A percentile compares a stretch with the other conserved stretches of the same genome.
Conservation (phyloP, 148 eudicot species). For the Rhododendron ferrugineum region DNA sequence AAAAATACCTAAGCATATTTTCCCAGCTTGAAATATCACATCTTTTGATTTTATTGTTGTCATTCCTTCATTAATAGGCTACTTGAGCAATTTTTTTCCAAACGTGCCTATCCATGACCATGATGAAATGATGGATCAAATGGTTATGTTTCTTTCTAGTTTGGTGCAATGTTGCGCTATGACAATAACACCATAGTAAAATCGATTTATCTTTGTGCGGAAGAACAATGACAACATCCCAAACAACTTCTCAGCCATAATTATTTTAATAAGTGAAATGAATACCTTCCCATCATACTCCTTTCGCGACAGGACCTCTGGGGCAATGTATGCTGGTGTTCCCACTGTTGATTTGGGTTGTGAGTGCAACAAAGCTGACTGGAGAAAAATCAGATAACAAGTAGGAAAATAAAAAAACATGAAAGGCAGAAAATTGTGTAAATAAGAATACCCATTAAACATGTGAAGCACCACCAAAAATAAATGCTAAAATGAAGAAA, state of each 20-base stretch:
- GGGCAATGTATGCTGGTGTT: constrained; percentile 94
- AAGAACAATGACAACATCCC: not conserved
- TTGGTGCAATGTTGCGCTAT: not conserved
- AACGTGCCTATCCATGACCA: not conserved
- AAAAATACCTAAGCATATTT: not conserved
- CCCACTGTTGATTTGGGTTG: constrained; percentile 98
- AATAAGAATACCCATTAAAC: not conserved
- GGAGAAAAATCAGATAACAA: constrained; percentile 1
- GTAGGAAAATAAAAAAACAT: not conserved
- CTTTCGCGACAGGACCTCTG: constrained; percentile 80
- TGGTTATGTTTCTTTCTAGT: not conserved
- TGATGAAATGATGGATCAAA: not conserved
- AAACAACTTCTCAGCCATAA: not conserved
- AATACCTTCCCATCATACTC: constrained; percentile 93
- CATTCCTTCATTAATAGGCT: not conserved
- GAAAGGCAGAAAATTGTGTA: not conserved
- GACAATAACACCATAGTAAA: not conserved
- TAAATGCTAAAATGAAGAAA: not conserved
- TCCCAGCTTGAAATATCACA: not conserved
- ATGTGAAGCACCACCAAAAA: not conserved
- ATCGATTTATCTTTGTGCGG: not conserved
- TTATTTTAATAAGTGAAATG: not conserved
- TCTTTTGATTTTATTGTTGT: not conserved
- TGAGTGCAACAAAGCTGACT: constrained; percentile 83
- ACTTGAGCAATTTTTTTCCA: not conserved